phyloP scores from a whole-genome alignment of 169 alveolate genomes.

The Plasmodium gallinaceum region DNA sequence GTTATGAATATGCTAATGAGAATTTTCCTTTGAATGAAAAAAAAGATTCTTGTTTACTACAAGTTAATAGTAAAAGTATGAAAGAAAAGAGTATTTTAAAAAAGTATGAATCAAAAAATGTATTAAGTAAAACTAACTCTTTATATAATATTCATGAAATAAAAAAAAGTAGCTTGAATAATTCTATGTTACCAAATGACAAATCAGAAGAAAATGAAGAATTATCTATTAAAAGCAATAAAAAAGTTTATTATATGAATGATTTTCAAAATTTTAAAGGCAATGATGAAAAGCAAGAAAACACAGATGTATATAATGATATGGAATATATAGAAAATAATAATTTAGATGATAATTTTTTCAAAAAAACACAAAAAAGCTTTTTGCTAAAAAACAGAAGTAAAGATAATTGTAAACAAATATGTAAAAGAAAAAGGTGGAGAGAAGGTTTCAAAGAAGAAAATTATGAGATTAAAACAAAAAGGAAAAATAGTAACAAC shows the following conservation, averaged over 20 bases:
- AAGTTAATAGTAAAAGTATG: too few species aligned
- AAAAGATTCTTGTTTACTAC: too few species aligned
- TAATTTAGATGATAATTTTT: background rate
- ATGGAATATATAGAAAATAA: background rate
- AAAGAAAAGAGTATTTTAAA: too few species aligned
- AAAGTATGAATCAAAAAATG: too few species aligned
- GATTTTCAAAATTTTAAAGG: background rate
- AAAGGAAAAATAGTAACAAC: slow-evolving; percentile 1
- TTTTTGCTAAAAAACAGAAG: background rate
- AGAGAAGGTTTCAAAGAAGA: background rate
- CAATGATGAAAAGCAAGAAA: background rate
- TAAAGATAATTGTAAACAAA: background rate
- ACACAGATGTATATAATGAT: background rate
- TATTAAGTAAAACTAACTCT: too few species aligned
- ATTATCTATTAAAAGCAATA: background rate
- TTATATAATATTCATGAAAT: too few species aligned
- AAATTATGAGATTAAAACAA: background rate
- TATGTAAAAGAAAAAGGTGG: background rate
- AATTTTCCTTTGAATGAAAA: too few species aligned
- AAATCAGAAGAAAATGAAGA: background rate
- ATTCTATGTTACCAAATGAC: background rate
- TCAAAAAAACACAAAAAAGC: background rate
- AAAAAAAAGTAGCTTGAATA: too few species aligned
- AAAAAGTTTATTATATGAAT: background rate
- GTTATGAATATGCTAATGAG: too few species aligned